A percentile compares a stretch with the other conserved stretches of the same genome.
These are phyloP conservation scores for Helotiales sp. DNA, from an alignment of 2,329 filamentous ascomycete species.

Conservation along the genomic window DNA sequence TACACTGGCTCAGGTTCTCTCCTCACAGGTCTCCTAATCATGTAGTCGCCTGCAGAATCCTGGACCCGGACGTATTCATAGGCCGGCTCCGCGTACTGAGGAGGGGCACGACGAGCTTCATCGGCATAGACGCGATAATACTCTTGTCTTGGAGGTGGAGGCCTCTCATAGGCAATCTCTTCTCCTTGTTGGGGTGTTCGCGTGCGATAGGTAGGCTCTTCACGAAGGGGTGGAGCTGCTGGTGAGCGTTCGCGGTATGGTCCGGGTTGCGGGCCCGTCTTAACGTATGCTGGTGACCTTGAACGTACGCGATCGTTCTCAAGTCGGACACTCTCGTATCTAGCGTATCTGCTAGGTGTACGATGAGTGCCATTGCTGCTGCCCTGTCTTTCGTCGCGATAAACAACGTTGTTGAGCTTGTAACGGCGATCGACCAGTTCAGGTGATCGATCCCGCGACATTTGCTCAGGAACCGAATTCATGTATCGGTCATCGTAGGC, in stretches of 20 bases:
- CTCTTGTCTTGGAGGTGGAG: slow-evolving; percentile 34
- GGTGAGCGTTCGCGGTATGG: slow-evolving; percentile 37
- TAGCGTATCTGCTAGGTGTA: slow-evolving; percentile 34
- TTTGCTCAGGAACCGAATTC: slow-evolving; percentile 16
- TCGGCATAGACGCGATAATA: slow-evolving; percentile 38
- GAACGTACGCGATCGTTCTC: slow-evolving; percentile 36
- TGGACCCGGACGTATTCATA: slow-evolving; percentile 48
- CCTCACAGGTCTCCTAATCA: slow-evolving; percentile 44
- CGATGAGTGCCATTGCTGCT: slow-evolving; percentile 28
- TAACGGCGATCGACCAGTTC: slow-evolving; percentile 36
- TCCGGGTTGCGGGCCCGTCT: slow-evolving; percentile 27
- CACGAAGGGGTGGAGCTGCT: slow-evolving; percentile 22
- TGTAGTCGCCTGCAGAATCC: slow-evolving; percentile 47
- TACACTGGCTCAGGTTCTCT: slow-evolving; percentile 36
- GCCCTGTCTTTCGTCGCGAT: slow-evolving; percentile 35
- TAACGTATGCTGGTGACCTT: slow-evolving; percentile 37
- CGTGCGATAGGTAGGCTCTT: slow-evolving; percentile 34
- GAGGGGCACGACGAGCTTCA: slow-evolving; percentile 33
- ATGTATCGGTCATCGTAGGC: slow-evolving; percentile 30
- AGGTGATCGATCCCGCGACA: slow-evolving; percentile 31
- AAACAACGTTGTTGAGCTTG: slow-evolving; percentile 34
- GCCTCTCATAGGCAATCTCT: slow-evolving; percentile 33
- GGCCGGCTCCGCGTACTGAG: slow-evolving; percentile 35
- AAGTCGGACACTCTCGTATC: slow-evolving; percentile 37
- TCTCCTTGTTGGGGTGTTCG: slow-evolving; percentile 28